A percentile compares a stretch with the other conserved stretches of the same genome.
These are phyloP conservation scores for Aureobasidium sp. DNA, from an alignment of 2,329 filamentous ascomycete genomes.

Conservation along the genomic window DNA sequence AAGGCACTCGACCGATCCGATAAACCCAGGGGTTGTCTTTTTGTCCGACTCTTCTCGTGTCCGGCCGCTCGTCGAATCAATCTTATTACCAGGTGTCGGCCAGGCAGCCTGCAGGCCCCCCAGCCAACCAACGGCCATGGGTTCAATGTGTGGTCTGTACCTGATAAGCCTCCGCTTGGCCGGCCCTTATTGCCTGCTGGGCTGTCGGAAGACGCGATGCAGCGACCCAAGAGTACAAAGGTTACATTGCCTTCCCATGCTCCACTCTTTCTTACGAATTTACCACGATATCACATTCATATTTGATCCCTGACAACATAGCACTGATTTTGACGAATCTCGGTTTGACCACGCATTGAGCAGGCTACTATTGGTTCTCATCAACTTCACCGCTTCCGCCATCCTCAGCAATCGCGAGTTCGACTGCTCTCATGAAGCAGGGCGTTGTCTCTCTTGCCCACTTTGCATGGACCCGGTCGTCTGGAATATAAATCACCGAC, in stretches of 20 bases:
- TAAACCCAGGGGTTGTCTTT: not conserved
- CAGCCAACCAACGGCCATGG: not conserved
- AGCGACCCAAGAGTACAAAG: not conserved
- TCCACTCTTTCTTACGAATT: not conserved
- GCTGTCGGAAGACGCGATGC: not conserved
- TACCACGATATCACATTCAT: not conserved
- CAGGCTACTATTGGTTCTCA: not conserved
- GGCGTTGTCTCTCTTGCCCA: not conserved
- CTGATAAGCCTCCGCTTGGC: conserved; percentile 9
- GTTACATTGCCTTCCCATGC: not conserved
- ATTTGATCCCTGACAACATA: not conserved
- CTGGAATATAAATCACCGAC: too few relatives aligned
- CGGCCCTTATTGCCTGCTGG: conserved; percentile 1
- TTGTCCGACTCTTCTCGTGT: not conserved
- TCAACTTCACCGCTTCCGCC: not conserved
- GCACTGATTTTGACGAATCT: not conserved
- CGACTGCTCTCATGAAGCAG: not conserved
- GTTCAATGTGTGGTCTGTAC: not conserved
- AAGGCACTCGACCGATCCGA: not conserved
- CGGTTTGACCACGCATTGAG: not conserved
- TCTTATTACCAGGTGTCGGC: not conserved
- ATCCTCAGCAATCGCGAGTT: too few relatives aligned
- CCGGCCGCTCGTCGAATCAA: not conserved
- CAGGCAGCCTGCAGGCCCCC: conserved; percentile 7
- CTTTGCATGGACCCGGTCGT: not conserved